Base-by-base conservation (phyloP, 1,139 yeast species). In the Eremothecium cymbalariae region DNA sequence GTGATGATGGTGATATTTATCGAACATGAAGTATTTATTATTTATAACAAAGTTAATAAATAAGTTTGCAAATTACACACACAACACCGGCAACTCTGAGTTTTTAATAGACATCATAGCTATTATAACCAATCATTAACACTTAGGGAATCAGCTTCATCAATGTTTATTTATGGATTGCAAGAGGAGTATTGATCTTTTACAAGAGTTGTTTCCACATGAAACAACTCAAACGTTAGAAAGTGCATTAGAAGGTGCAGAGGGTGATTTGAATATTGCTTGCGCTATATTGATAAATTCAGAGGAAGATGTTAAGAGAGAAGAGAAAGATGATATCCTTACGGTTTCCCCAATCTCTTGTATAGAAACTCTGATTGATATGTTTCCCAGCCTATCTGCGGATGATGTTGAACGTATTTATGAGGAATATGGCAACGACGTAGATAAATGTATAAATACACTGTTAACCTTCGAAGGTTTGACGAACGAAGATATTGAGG, bases 201-300 rank as follows among this genome's bases (percentile, higher is more conserved):
- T 47, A 25, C 29, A 25, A 25, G 34, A 44, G 19, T 33, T 53
- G 31, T 54, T 53, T 34, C 57, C 58, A 3, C 39, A 43, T 18
- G 32, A 34, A 21, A 25, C 32, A 6, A 28, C 38, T 2, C 33
- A 32, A 2, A 33, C 21, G 8, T 25, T 53, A n/a, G 12, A 21
- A 6, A 35, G 33, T 7, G 47, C 52, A 1, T 24, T 53, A 5
- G 31, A 33, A 15, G 43, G 48, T 21, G 40, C 56, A 6, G 27
- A 43, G 8, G 41, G 42, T 23, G 48, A 54, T 36, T 12, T 52
- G 4, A 49, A 48, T 11, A 31, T 45, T n/a, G 51, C 58, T 6
- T 41, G 50, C 9, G 38, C 51, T 2, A 48, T 53, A 31, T 21
- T 55, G 11, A 34, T 55, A 11, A 46, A 55, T 29, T 49, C 40